Evolutionary conservation across 176 grass and related monocot species (phyloP), one percentile per base, ranked within the genome.

Genomic region (Elymus sibiricus): DNA sequence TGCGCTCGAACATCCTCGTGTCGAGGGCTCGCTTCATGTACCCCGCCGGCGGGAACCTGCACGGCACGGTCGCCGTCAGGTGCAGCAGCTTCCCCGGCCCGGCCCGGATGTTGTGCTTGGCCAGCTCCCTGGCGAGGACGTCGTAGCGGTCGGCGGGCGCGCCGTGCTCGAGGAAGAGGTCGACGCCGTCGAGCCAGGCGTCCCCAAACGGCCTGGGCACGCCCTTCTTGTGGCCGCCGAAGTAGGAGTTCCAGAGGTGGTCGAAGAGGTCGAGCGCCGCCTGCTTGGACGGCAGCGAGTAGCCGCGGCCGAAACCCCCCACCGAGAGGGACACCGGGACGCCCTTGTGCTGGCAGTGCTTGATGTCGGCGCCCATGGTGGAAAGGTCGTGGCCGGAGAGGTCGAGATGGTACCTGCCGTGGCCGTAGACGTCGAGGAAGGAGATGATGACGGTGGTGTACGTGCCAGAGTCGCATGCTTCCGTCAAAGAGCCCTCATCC

Each of bases 371-470:
- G 38, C 77, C 77, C 38, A 79, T 24, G 37, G 59, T 1, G 77
- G 59, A 63, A 9, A 79, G 37, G 59, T 79, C 59, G 77, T 79
- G 77, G 77, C 77, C 77, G 4, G 77, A 79, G 77, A 79, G 77
- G 77, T 79, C 77, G 77, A 26, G 35, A 34, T 60, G 60, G 59
- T 64, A 79, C 0, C 9, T 40, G 58, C 77, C 77, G 5, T 7
- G 77, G 77, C 59, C 77, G 24, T 64, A 79, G 77, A 79, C 59
- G 60, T 62, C 40, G 60, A 44, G 39, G 78, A 80, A 80, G 78
- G 78, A 65, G 78, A 80, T 80, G 78, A 80, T 12, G 78, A 19
- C 78, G 60, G 64, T 46, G 78, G 60, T 65, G 60, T 65, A 64
- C 1, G 4, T n/a, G 59, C 60, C 60, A 25, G 78, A 0, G 79